Evolutionary conservation across 2,329 filamentous ascomycete genomes (phyloP), one percentile per base, ranked within the genome.

Genomic region (Xylariales sp.): DNA sequence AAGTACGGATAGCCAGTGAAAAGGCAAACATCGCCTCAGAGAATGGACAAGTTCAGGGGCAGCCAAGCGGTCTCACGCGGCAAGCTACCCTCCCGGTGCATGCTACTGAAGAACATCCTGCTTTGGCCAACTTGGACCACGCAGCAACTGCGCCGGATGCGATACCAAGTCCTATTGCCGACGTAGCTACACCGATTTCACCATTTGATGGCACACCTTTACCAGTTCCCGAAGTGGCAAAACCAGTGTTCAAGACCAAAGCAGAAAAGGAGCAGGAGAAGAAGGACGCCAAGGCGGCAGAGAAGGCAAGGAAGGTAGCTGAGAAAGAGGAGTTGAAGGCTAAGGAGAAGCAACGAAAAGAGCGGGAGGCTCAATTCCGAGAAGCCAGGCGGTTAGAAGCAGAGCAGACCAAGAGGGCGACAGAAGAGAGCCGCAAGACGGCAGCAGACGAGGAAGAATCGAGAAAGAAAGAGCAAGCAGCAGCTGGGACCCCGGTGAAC

Each of bases 251-350:
- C n/a, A n/a, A n/a, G n/a, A 69, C 69, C 1, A 83, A 79, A 54
- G 81, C 82, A 44, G 78, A 76, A 42, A 81, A 76, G 55, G 73
- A 72, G 47, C 76, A 76, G 21, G 79, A 78, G 41, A 88, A 83
- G 70, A 90, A 82, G 62, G 85, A 85, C 49, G 70, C 67, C 1
- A 76, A 72, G 31, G 69, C 69, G 10, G 62, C 62, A n/a, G 73
- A 76, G 36, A 76, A 74, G 47, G 66, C 62, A 11, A 58, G 59
- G 20, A 68, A 65, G 45, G 43, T 55, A 18, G 62, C 64, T 33
- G 68, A 70, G 41, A 74, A 77, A 45, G 65, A 67, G 35, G 60
- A 63, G 37, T 55, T 53, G 19, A 70, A 69, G 41, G 58, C 58
- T 15, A 63, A 67, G 20, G 69, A 72, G 44, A 69, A 67, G 48